These are phyloP conservation scores for Botrytis paeoniae DNA, from an alignment of 2,329 filamentous ascomycete species.

Conservation along the genomic window DNA sequence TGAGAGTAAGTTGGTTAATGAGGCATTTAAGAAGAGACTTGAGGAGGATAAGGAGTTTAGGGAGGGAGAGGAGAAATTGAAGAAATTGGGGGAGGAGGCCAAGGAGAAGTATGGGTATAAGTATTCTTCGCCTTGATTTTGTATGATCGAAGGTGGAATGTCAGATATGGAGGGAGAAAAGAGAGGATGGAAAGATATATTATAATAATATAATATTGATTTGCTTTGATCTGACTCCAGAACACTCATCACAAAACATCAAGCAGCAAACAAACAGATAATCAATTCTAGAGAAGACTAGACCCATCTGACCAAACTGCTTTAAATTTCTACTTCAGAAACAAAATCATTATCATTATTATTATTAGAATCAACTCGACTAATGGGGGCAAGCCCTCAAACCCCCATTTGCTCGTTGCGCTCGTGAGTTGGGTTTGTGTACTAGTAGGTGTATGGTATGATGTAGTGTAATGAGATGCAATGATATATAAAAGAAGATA, in stretches of 20 bases:
- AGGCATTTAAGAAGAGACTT: constrained; percentile 41
- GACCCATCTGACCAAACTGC: too few relatives aligned
- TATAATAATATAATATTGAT: neutral
- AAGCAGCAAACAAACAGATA: neutral
- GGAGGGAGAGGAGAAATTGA: constrained; percentile 42
- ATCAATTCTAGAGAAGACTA: too few relatives aligned
- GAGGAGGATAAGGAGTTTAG: constrained; percentile 48
- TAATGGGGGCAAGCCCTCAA: neutral
- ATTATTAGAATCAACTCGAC: neutral
- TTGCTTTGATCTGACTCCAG: neutral
- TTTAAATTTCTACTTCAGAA: too few relatives aligned
- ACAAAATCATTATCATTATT: too few relatives aligned
- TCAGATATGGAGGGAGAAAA: neutral
- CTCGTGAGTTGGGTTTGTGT: neutral
- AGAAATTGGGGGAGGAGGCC: constrained; percentile 28
- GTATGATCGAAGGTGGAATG: neutral
- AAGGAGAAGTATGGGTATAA: constrained; percentile 36
- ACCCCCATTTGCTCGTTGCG: neutral
- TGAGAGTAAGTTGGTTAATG: constrained; percentile 43
- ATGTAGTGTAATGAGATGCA: too few relatives aligned
- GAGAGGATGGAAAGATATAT: neutral
- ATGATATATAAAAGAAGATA: too few relatives aligned
- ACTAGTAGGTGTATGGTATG: too few relatives aligned
- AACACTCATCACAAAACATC: neutral
- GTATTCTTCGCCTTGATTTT: constrained; percentile 32